phyloP scores from a whole-genome alignment of 1,284 basidiomycete genomes.

The Malassezia pachydermatis region DNA sequence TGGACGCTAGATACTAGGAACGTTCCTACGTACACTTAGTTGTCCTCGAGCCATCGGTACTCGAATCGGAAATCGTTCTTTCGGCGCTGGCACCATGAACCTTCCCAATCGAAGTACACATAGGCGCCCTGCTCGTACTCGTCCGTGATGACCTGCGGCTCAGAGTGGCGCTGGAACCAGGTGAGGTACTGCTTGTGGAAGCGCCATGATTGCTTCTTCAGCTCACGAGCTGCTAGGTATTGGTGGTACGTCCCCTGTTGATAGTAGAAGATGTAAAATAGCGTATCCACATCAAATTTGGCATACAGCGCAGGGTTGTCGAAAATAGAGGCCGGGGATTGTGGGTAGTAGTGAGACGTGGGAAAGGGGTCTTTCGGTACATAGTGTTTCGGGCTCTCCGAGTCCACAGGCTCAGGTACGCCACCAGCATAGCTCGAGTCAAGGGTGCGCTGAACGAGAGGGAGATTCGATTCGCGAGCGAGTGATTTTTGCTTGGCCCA shows the following conservation, averaged over 20 bases:
- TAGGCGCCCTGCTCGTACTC: constrained; percentile 95
- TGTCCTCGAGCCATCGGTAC: constrained; percentile 46
- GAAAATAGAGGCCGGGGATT: constrained; percentile 68
- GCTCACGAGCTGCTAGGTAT: constrained; percentile 91
- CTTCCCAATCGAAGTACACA: constrained; percentile 49
- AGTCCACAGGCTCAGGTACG: constrained; percentile 83
- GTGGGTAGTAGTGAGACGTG: constrained; percentile 91
- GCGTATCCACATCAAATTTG: constrained; percentile 88
- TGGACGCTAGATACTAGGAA: neutral
- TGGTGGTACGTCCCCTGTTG: constrained; percentile 93
- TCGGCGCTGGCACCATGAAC: constrained; percentile 82
- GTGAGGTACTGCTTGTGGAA: constrained; percentile 99
- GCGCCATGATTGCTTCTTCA: constrained; percentile 96
- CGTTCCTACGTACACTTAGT: constrained; percentile 15
- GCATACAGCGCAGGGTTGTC: constrained; percentile 77
- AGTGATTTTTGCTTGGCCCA: constrained; percentile 82
- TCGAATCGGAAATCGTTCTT: constrained; percentile 86
- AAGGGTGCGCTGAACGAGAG: constrained; percentile 63
- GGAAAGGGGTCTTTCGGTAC: constrained; percentile 83
- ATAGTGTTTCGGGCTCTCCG: constrained; percentile 63
- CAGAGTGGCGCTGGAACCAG: constrained; percentile 98
- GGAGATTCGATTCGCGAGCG: constrained; percentile 74
- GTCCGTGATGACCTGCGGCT: constrained; percentile 97
- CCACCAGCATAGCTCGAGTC: constrained; percentile 71
- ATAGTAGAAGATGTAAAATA: constrained; percentile 99